Evolutionary conservation across 495 filamentous ascomycete species (phyloP).

Genomic region (Achaetomiella virescens): DNA sequence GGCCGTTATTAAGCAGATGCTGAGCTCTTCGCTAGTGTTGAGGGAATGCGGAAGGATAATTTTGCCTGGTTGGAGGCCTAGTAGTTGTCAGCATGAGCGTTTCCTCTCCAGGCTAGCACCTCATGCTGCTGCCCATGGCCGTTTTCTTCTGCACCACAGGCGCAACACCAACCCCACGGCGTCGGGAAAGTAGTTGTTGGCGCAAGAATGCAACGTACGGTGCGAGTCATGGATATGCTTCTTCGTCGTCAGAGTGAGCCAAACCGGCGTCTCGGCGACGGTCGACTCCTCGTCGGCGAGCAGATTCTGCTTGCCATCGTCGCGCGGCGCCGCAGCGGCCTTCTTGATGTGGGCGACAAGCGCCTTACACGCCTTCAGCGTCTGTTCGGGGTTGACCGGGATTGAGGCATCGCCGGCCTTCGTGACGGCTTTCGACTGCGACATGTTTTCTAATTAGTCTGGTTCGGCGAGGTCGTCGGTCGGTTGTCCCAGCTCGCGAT

Average conservation of each 20-base stretch:
- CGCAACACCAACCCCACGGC: not conserved
- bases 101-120: no score
- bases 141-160: not conserved
- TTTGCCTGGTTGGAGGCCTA: conserved; percentile 61
- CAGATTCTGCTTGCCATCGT: conserved; percentile 63
- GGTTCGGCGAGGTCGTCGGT: conserved; percentile 4
- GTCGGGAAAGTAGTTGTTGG: not conserved
- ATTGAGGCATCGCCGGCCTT: conserved; percentile 28
- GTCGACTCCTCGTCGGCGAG: conserved; percentile 55
- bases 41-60: conserved; percentile 63
- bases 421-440: conserved; percentile 21
- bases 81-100: conserved; percentile 33
- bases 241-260: conserved; percentile 85
- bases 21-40: conserved; percentile 50
- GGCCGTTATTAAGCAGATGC: conserved; percentile 65
- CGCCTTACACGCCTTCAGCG: conserved; percentile 71
- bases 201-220: conserved; percentile 4
- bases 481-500: conserved; percentile 3
- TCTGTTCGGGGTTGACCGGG: conserved; percentile 51
- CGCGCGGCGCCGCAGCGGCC: conserved; percentile 48
- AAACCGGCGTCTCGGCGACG: conserved; percentile 53
- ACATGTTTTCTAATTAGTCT: conserved; percentile 16
- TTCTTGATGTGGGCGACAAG: conserved; percentile 74
- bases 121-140: no score
- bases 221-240: conserved; percentile 50